Conservation (phyloP, 129 eudicot genomes). For the Calendula officinalis region DNA sequence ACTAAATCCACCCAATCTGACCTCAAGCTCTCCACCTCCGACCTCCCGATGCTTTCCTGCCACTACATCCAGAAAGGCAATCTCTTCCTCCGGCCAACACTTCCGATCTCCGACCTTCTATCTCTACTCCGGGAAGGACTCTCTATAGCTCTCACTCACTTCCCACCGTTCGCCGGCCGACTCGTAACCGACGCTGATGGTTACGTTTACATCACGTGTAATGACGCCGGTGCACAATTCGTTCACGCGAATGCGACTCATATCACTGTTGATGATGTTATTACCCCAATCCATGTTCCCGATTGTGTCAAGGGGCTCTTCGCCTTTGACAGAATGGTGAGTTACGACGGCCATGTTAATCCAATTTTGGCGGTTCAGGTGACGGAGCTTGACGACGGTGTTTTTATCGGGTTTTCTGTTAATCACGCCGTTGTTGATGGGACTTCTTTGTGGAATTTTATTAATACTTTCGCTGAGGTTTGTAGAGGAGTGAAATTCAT, state of each 20-base stretch:
- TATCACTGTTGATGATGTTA: not conserved
- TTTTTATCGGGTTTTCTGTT: conserved; percentile 69
- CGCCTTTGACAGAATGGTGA: conserved; percentile 38
- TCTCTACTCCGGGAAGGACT: not conserved
- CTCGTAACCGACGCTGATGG: not conserved
- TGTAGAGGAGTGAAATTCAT: conserved; percentile 45
- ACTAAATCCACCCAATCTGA: not conserved
- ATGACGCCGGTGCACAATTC: not conserved
- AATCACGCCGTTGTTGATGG: conserved; percentile 88
- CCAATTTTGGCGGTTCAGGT: conserved; percentile 71
- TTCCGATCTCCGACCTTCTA: not conserved
- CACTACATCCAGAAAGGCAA: conserved; percentile 1
- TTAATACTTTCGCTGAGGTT: conserved; percentile 66
- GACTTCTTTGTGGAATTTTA: conserved; percentile 77
- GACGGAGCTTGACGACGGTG: conserved; percentile 68
- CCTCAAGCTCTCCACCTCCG: not conserved
- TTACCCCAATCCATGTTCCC: conserved; percentile 11
- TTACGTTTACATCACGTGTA: not conserved
- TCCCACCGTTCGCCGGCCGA: not conserved
- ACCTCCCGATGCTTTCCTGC: not conserved
- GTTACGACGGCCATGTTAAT: conserved; percentile 64
- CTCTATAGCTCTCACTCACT: not conserved
- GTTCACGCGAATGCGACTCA: not conserved
- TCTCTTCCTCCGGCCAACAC: not conserved
- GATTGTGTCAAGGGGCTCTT: not conserved